These are phyloP conservation scores for Scutellaria minor DNA, from an alignment of 257 asterid species.

Conservation along the genomic window DNA sequence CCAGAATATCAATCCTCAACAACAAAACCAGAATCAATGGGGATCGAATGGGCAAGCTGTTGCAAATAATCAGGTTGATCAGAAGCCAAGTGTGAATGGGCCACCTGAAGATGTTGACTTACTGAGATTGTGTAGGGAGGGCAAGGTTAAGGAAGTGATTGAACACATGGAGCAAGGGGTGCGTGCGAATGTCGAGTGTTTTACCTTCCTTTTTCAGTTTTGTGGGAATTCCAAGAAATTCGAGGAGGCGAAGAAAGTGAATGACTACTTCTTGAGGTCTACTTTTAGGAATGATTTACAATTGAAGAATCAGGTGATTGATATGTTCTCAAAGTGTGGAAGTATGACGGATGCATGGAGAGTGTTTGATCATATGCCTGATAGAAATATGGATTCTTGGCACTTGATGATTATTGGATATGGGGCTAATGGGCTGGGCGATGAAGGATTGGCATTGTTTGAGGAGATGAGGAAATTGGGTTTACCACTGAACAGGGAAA, in stretches of 20 bases:
- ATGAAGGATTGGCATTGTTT: conserved; percentile 82
- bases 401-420: conserved; percentile 86
- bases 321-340: conserved; percentile 83
- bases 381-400: conserved; percentile 86
- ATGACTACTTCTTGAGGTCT: conserved; percentile 86
- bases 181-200: conserved; percentile 67
- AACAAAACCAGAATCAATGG: conserved; percentile 36
- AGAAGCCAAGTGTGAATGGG: conserved; percentile 31
- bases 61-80: conserved; percentile 43
- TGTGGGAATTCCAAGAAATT: conserved; percentile 74
- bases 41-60: conserved; percentile 37
- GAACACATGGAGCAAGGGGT: conserved; percentile 80
- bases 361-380: conserved; percentile 94
- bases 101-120: conserved; percentile 49
- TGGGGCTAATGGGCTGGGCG: conserved; percentile 81
- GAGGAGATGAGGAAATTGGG: conserved; percentile 82
- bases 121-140: conserved; percentile 64
- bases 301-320: conserved; percentile 72
- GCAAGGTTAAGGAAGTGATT: conserved; percentile 82
- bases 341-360: conserved; percentile 88
- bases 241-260: conserved; percentile 91
- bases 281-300: conserved; percentile 64
- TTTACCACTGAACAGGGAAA: conserved; percentile 59
- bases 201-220: conserved; percentile 64
- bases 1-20: conserved; percentile 39